Evolutionary conservation across 2,329 filamentous ascomycete genomes (phyloP).

Genomic region (Fusarium fracticaudum): DNA sequence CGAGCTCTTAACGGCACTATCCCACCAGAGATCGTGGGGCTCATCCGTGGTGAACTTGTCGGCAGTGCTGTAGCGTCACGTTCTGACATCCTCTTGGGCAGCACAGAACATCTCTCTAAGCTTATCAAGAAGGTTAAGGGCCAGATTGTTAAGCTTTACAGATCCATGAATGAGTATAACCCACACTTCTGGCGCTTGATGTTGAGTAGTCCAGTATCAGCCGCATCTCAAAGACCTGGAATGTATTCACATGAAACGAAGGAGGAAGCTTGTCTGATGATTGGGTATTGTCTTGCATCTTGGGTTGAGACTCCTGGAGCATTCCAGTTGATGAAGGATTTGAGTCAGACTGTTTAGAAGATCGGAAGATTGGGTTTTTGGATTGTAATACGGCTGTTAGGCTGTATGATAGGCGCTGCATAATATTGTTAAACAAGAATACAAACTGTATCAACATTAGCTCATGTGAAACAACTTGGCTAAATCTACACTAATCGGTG

Average conservation of each 20-base stretch:
- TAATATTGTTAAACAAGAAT: fast-evolving
- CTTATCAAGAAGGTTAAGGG: slow-evolving; percentile 19
- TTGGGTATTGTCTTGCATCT: neutral
- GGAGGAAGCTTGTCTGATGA: slow-evolving; percentile 29
- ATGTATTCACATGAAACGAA: slow-evolving; percentile 1
- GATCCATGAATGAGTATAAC: slow-evolving; percentile 23
- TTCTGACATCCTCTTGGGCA: neutral
- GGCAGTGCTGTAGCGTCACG: slow-evolving; percentile 3
- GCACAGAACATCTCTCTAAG: neutral
- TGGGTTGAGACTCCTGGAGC: slow-evolving; percentile 37
- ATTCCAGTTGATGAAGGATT: neutral
- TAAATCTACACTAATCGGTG: neutral
- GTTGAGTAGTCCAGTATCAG: slow-evolving; percentile 1
- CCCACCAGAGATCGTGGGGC: slow-evolving; percentile 34
- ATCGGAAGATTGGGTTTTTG: fast-evolving
- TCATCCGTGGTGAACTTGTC: slow-evolving; percentile 30
- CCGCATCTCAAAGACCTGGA: neutral
- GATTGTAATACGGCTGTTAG: too few relatives aligned
- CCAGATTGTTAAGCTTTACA: slow-evolving; percentile 25
- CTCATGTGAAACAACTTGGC: fast-evolving
- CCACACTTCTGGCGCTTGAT: slow-evolving; percentile 30
- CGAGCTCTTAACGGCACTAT: slow-evolving; percentile 10
- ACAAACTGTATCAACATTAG: neutral
- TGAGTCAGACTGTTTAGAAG: neutral
- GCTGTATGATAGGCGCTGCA: neutral